Evolutionary conservation across 495 filamentous ascomycete genomes (phyloP).

Genomic region (Hyaloscypha variabilis): DNA sequence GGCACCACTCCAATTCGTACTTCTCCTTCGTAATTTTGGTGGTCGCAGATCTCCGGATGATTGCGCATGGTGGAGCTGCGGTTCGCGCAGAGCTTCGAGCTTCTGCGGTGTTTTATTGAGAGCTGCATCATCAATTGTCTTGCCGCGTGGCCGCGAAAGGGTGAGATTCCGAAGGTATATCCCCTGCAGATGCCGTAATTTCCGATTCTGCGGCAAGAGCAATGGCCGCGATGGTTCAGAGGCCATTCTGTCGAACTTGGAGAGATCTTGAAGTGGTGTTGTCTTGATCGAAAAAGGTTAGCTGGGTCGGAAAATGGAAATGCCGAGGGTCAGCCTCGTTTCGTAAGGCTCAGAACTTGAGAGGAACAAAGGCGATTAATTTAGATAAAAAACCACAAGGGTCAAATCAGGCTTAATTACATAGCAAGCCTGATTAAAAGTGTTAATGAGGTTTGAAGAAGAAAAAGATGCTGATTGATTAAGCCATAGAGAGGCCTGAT

Average conservation of each 20-base stretch:
- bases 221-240: conserved; percentile 43
- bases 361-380: not conserved
- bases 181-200: conserved; percentile 83
- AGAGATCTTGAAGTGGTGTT: conserved; percentile 11
- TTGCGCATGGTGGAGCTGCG: conserved; percentile 59
- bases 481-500: too few relatives aligned
- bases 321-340: conserved; percentile 27
- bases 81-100: conserved; percentile 60
- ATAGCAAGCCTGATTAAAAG: not conserved
- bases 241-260: conserved; percentile 24
- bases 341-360: conserved; percentile 13
- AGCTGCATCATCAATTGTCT: conserved; percentile 84
- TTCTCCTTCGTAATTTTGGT: conserved; percentile 59
- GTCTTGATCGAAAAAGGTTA: conserved; percentile 17
- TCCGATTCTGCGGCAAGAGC: conserved; percentile 74
- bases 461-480: too few relatives aligned
- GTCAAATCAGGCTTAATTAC: too few relatives aligned
- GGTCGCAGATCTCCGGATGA: conserved; percentile 70
- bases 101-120: conserved; percentile 76
- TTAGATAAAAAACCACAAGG: not conserved
- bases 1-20: conserved; percentile 70
- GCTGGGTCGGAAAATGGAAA: conserved; percentile 2
- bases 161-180: conserved; percentile 86
- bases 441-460: not conserved
- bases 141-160: conserved; percentile 63